These are phyloP conservation scores for Eucalyptus pauciflora DNA, from an alignment of 345 rosid genomes.

Conservation along the genomic window DNA sequence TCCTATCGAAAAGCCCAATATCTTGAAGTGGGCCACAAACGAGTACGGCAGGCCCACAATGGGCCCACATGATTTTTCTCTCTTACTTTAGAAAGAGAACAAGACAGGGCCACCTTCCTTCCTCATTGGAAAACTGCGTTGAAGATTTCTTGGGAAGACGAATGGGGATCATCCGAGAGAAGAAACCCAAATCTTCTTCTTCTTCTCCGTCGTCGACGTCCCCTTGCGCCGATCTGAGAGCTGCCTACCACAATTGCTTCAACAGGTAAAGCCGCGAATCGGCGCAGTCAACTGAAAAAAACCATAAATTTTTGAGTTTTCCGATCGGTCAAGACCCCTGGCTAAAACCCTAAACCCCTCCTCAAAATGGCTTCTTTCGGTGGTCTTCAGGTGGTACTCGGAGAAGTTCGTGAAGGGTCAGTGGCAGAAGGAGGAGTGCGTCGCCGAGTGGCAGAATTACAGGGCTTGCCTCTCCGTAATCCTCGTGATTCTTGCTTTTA, in stretches of 20 bases:
- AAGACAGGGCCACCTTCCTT: not conserved
- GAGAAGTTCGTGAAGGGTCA: conserved; percentile 80
- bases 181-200: not conserved
- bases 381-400: conserved; percentile 58
- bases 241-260: conserved; percentile 77
- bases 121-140: not conserved
- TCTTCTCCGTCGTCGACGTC: conserved; percentile 44
- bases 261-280: conserved; percentile 21
- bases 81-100: not conserved
- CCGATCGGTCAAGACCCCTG: not conserved
- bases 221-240: conserved; percentile 60
- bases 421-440: conserved; percentile 73
- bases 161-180: conserved; percentile 28
- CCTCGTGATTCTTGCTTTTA: not conserved
- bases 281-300: not conserved
- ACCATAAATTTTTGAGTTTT: not conserved
- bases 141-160: not conserved
- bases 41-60: rapidly evolving
- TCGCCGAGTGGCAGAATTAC: conserved; percentile 67
- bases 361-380: not conserved
- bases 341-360: not conserved
- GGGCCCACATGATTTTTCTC: not conserved
- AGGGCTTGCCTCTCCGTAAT: conserved; percentile 71
- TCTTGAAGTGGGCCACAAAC: not conserved
- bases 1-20: not conserved